Percentiles rank a stretch among this genome's conserved stretches.
These are phyloP conservation scores for Rhizomucor pusillus DNA, from an alignment of 371 early-diverging fungal genomes.

Conservation along the genomic window DNA sequence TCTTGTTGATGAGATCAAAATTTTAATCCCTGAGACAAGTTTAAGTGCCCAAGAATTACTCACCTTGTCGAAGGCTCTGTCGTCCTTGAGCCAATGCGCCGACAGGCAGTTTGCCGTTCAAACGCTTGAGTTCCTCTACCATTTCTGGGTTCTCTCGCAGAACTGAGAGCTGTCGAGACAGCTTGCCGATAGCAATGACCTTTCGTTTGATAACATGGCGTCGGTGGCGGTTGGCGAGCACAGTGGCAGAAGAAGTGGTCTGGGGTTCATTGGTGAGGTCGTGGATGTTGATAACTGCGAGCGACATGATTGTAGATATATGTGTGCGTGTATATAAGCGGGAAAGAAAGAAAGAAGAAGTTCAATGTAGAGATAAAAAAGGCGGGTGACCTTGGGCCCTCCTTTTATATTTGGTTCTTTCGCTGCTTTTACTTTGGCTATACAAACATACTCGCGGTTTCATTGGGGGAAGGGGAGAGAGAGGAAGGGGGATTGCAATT, in stretches of 20 bases:
- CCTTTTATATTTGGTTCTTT: background rate
- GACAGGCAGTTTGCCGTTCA: conserved; percentile 30
- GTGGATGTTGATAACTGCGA: conserved; percentile 23
- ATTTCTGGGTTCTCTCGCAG: conserved; percentile 34
- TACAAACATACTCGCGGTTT: background rate
- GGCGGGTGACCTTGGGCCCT: background rate
- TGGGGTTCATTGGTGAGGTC: conserved; percentile 12
- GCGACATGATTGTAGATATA: conserved; percentile 20
- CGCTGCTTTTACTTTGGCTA: too few relatives aligned
- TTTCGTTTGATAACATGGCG: conserved; percentile 41
- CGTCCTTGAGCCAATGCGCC: conserved; percentile 34
- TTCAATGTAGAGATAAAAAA: background rate
- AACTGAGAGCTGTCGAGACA: conserved; percentile 33
- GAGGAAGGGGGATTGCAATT: too few relatives aligned
- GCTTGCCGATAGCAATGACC: conserved; percentile 39
- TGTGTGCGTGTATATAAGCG: background rate
- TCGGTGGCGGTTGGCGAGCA: conserved; percentile 19
- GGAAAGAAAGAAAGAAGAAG: background rate
- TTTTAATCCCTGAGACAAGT: too few relatives aligned
- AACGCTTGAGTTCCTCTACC: conserved; percentile 32
- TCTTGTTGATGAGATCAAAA: too few relatives aligned
- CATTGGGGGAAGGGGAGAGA: too few relatives aligned
- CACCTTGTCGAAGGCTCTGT: conserved; percentile 37
- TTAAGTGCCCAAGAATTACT: background rate
- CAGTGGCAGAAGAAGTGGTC: conserved; percentile 2